Base-by-base conservation (phyloP, 106 monocot species). In the Xerophyta viscosa region DNA sequence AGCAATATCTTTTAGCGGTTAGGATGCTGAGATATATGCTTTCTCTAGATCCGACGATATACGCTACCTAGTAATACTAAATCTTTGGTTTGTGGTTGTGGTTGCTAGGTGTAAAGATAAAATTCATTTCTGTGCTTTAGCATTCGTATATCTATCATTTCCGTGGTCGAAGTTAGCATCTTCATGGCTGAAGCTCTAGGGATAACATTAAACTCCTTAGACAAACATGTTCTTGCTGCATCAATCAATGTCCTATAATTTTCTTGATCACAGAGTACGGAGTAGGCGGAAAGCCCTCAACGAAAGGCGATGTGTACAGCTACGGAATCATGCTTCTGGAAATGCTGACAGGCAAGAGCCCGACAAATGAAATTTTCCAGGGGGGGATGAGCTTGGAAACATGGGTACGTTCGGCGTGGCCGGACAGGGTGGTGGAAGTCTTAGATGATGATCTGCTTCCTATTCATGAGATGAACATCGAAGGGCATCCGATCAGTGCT, bases 311-410 rank as follows among this genome's bases (percentile, higher is more conserved):
- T 33, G 67, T 57, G 1, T 74, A 74, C 30, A 74, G 74, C 29
- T 74, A 57, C 10, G 67, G 74, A 0, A 48, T 68, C 15, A 41
- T 74, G 50, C 43, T 74, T 0, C 22, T 74, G 1, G 74, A 67
- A 37, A 41, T 74, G 24, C n/a, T 74, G n/a, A 67, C 74, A 0
- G 74, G 67, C 22, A 74, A 63, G 57, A 74, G 67, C 20, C 74
- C 74, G 7, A 62, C 62, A 0, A 46, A 61, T 31, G 61, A 61
- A 13, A 23, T 24, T 36, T 73, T 73, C n/a, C n/a, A n/a, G n/a
- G 8, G 18, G 46, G 20, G 20, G 2, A 17, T 46, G 46, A 46
- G 46, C 46, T 46, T 46, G 20, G 3, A 19, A 19, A 1, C 17
- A 19, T 46, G 46, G 18, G 46, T 46, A 7, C 18, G 46, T 18